Base-by-base conservation (phyloP, 768 basidiomycete genomes). In the Mycena venus region DNA sequence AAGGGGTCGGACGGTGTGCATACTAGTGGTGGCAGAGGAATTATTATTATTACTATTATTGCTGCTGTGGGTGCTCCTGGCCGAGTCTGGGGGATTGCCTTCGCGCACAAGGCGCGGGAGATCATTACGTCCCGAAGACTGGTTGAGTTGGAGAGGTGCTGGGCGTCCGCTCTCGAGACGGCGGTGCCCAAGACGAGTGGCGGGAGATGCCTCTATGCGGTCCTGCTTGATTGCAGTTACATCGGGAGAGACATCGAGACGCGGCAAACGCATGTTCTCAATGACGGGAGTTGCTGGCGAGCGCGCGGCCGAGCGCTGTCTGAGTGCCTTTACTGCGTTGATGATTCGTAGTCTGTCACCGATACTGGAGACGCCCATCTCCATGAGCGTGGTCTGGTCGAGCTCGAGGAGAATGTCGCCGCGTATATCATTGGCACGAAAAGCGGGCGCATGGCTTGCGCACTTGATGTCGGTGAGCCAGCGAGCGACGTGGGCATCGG, bases 321-420 rank as follows among this genome's bases (percentile, higher is more conserved):
- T 87, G 19, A 99, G 87, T 7, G 85, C 81, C 80, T 96, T 97
- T 72, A 99, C 94, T 1, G 93, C 98, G 70, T 91, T 94, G 23
- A 96, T 79, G 61, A 99, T 94, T 80, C 96, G 90, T 10, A 99
- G 91, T 60, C 97, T 87, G 83, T 99, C 98, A 14, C 98, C 98
- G 49, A 99, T 93, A 83, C 94, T 96, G 36, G 87, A 78, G 32
- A 99, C 90, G 17, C 94, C 94, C 91, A 99, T 95, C 84, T 99
- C 98, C 81, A 93, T 95, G 61, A 99, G 85, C 2, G 92, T 93
- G 9, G 86, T 83, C 82, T 97, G 95, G 80, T 99, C 98, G 55
- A 99, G 86, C 75, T 99, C 98, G 61, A 99, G 88, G 21, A 99
- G 85, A 25, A 99, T 92, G 80, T 96, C 94, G 7, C 98, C 97